Evolutionary conservation across 2,329 filamentous ascomycete genomes (phyloP).

Genomic region (Graphium sp.): DNA sequence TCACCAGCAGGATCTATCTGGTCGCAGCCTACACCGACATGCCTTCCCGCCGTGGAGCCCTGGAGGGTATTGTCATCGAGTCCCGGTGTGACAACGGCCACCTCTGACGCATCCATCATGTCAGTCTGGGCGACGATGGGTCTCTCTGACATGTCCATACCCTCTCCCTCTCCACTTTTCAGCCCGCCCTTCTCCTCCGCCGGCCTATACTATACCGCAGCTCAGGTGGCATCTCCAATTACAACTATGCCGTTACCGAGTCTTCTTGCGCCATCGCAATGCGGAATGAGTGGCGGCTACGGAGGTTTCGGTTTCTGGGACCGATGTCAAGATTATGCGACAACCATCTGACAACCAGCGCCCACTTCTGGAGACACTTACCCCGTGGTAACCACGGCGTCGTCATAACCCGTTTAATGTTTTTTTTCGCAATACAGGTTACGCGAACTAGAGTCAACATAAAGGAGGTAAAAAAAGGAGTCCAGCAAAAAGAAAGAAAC

Average conservation of each 20-base stretch:
- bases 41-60: slow-evolving; percentile 57
- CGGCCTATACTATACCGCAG: slow-evolving; percentile 60
- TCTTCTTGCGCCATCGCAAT: slow-evolving; percentile 63
- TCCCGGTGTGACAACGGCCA: slow-evolving; percentile 52
- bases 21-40: slow-evolving; percentile 41
- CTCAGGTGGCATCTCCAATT: slow-evolving; percentile 57
- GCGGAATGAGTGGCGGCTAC: slow-evolving; percentile 38
- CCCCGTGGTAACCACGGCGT: slow-evolving; percentile 25
- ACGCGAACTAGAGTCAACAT: too few species aligned
- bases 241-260: slow-evolving; percentile 69
- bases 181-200: slow-evolving; percentile 57
- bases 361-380: slow-evolving; percentile 25
- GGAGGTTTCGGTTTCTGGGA: slow-evolving; percentile 46
- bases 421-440: too few species aligned
- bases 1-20: slow-evolving; percentile 35
- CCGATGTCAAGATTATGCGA: slow-evolving; percentile 68
- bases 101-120: slow-evolving; percentile 50
- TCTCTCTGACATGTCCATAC: slow-evolving; percentile 56
- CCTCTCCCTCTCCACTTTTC: slow-evolving; percentile 66
- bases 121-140: slow-evolving; percentile 68
- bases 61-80: slow-evolving; percentile 90
- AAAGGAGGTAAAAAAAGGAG: too few species aligned
- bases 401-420: too few species aligned
- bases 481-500: too few species aligned
- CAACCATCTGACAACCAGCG: slow-evolving; percentile 67